Evolutionary conservation across 164 flowering plant genomes (phyloP).

Genomic region (Kalanchoe fedtschenkoi): DNA sequence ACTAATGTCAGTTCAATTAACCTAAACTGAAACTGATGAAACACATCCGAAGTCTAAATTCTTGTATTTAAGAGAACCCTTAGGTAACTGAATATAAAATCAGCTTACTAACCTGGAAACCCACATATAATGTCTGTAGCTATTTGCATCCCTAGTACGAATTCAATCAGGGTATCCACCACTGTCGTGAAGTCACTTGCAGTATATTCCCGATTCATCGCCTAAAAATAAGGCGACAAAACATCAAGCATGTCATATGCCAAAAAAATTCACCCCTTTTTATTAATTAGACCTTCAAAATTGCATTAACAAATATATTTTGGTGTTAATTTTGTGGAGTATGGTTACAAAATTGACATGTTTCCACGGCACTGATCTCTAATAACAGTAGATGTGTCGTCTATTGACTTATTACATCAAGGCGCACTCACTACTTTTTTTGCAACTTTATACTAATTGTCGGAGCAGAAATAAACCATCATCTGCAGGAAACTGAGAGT

Average conservation of each 20-base stretch:
- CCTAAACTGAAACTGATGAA: too few relatives aligned
- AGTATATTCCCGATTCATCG: conserved; percentile 98
- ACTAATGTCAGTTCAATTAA: background rate
- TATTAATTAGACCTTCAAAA: too few relatives aligned
- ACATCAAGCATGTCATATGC: too few relatives aligned
- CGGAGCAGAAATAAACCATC: conserved; percentile 96
- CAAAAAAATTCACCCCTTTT: too few relatives aligned
- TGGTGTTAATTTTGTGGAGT: too few relatives aligned
- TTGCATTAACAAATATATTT: too few relatives aligned
- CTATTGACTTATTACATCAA: too few relatives aligned
- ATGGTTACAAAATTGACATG: too few relatives aligned
- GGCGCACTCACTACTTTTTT: too few relatives aligned
- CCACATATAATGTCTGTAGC: conserved; percentile 99
- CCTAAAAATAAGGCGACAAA: conserved; percentile 29
- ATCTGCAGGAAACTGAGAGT: conserved; percentile 73
- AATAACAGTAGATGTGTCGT: too few relatives aligned
- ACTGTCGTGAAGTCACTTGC: conserved; percentile 82
- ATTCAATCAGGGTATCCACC: conserved; percentile 74
- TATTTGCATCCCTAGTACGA: conserved; percentile 99
- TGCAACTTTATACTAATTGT: too few relatives aligned
- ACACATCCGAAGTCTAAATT: background rate
- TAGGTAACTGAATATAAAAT: background rate
- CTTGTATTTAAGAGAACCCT: background rate
- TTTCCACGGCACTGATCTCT: too few relatives aligned
- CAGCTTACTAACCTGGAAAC: conserved; percentile 70